phyloP scores from a whole-genome alignment of 768 basidiomycete genomes.

The Ephemerocybe angulata region DNA sequence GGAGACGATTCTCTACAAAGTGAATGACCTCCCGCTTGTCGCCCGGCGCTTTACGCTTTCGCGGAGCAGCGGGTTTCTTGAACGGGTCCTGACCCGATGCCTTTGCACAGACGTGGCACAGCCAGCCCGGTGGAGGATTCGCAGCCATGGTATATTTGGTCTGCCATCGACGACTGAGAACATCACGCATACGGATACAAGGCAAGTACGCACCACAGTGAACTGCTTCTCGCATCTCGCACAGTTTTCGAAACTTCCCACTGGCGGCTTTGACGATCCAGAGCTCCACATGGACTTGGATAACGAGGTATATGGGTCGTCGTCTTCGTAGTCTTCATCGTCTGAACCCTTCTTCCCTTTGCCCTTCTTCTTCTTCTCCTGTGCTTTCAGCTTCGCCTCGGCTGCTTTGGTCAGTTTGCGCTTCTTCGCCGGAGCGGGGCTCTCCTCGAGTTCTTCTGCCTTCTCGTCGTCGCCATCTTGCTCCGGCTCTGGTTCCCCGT shows the following conservation, averaged over 20 bases:
- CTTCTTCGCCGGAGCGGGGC: slow-evolving; percentile 42
- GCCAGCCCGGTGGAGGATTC: slow-evolving; percentile 64
- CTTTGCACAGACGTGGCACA: slow-evolving; percentile 85
- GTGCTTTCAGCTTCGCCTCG: slow-evolving; percentile 39
- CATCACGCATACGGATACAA: background rate
- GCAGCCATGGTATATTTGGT: slow-evolving; percentile 84
- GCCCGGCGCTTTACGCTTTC: slow-evolving; percentile 57
- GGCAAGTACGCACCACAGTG: slow-evolving; percentile 64
- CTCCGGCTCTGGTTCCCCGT: slow-evolving; percentile 20
- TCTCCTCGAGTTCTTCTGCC: slow-evolving; percentile 15
- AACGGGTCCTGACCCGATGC: slow-evolving; percentile 78
- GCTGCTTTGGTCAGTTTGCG: slow-evolving; percentile 51
- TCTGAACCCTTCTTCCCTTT: slow-evolving; percentile 41
- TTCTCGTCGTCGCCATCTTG: slow-evolving; percentile 21
- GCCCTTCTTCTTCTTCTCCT: slow-evolving; percentile 38
- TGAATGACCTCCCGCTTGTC: slow-evolving; percentile 67
- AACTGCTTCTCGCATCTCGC: slow-evolving; percentile 81
- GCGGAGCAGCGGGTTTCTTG: slow-evolving; percentile 65
- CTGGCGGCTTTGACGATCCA: slow-evolving; percentile 51
- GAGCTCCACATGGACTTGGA: slow-evolving; percentile 46
- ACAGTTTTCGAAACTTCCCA: slow-evolving; percentile 80
- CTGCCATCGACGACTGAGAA: slow-evolving; percentile 33
- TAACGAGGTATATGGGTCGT: slow-evolving; percentile 64
- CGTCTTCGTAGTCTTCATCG: slow-evolving; percentile 54
- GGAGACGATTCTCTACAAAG: slow-evolving; percentile 68